Percentiles rank a stretch among this genome's conserved stretches.
Conservation (phyloP, 73 alveolate species). For the Diophrys appendiculata region DNA sequence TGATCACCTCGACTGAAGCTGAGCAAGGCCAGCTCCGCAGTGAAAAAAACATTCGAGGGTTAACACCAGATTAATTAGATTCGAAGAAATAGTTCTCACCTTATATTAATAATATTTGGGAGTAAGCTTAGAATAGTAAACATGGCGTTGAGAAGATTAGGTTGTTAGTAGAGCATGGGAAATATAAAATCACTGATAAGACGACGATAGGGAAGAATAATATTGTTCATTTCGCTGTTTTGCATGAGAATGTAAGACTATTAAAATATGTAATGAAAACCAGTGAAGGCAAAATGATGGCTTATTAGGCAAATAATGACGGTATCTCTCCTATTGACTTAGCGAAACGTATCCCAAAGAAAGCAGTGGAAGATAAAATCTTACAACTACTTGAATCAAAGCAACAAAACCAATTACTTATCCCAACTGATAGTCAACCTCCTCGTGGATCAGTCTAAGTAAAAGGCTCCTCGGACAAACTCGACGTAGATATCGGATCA, state of each 20-base stretch:
- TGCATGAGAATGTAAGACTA: not conserved
- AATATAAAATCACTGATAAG: not conserved
- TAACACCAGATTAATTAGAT: not conserved
- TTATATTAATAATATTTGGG: not conserved
- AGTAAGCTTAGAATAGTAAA: not conserved
- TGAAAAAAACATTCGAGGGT: slow-evolving; percentile 1
- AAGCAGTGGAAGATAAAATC: not conserved
- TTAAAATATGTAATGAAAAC: not conserved
- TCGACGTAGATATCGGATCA: no score
- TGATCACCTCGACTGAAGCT: not conserved
- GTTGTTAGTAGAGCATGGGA: not conserved
- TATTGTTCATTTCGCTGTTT: slow-evolving; percentile 1
- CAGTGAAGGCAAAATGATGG: not conserved
- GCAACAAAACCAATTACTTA: no score
- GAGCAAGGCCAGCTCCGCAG: not conserved
- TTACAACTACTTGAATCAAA: no score
- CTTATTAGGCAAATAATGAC: not conserved
- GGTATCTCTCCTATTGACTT: not conserved
- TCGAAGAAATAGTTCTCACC: not conserved
- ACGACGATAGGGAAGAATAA: not conserved
- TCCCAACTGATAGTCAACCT: no score
- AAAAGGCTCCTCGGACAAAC: no score
- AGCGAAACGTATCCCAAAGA: not conserved
- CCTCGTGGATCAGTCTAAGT: no score
- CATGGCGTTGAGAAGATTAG: not conserved